phyloP scores from a whole-genome alignment of 108 stramenopile species.

The Nitzschia sp. region DNA sequence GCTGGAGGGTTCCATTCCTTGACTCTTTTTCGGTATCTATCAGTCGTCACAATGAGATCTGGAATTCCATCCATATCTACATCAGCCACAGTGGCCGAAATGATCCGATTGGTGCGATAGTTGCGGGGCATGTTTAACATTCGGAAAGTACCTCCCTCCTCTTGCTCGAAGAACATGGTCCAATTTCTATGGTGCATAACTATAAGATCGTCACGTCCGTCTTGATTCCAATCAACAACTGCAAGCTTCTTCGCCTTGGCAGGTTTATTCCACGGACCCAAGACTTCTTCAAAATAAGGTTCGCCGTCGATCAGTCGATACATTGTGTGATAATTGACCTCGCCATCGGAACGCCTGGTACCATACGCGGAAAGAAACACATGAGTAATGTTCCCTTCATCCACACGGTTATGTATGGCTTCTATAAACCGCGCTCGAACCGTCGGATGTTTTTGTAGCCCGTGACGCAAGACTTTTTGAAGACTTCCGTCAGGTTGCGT shows the following conservation, averaged over 20 bases:
- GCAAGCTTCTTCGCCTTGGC: background rate
- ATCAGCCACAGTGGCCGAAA: constrained; percentile 2
- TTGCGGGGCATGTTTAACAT: background rate
- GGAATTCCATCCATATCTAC: constrained; percentile 13
- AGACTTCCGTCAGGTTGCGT: constrained; percentile 6
- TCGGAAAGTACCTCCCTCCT: constrained; percentile 3
- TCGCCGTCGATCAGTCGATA: constrained; percentile 16
- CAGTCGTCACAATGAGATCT: constrained; percentile 2
- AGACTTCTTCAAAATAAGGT: constrained; percentile 14
- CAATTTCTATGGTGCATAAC: constrained; percentile 5
- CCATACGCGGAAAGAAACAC: constrained; percentile 15
- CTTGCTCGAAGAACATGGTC: constrained; percentile 11
- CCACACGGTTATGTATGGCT: background rate
- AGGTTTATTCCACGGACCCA: constrained; percentile 2
- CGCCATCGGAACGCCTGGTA: constrained; percentile 1
- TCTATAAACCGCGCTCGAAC: constrained; percentile 1
- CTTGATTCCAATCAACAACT: constrained; percentile 14
- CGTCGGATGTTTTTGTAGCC: constrained; percentile 12
- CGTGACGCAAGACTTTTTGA: constrained; percentile 7
- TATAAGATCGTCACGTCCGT: constrained; percentile 13
- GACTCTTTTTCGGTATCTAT: background rate
- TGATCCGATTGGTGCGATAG: constrained; percentile 4
- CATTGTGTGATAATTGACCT: constrained; percentile 7
- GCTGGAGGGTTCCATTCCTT: background rate
- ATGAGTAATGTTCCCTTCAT: constrained; percentile 12